phyloP scores from a whole-genome alignment of 75 land plant genomes.

The Gnetum montanum region DNA sequence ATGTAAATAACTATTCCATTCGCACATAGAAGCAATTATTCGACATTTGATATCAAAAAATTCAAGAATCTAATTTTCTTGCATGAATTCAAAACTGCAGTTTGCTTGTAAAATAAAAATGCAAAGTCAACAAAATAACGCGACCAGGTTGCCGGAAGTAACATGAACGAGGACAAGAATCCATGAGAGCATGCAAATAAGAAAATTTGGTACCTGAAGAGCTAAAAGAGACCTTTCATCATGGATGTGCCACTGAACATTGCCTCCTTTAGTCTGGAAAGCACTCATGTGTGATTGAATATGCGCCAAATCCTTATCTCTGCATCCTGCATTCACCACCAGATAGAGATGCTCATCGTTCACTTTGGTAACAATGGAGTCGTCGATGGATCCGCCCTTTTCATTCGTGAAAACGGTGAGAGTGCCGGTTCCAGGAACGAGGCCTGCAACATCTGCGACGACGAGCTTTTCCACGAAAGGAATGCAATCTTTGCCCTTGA shows the following conservation, averaged over 20 bases:
- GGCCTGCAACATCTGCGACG: conserved; percentile 77
- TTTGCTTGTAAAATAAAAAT: too few species aligned
- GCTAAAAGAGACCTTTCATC: conserved; percentile 94
- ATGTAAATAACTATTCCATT: too few species aligned
- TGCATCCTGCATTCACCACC: conserved; percentile 97
- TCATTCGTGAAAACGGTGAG: conserved; percentile 94
- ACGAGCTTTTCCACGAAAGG: conserved; percentile 88
- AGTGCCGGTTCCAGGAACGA: conserved; percentile 66
- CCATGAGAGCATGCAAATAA: too few species aligned
- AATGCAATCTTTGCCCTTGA: conserved; percentile 61
- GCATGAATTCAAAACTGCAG: too few species aligned
- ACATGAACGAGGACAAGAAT: too few species aligned
- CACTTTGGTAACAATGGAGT: conserved; percentile 95
- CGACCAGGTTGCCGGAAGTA: too few species aligned
- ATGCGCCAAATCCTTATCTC: conserved; percentile 94
- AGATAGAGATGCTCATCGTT: conserved; percentile 80
- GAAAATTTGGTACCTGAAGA: conserved; percentile 83
- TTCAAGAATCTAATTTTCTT: too few species aligned
- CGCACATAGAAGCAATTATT: too few species aligned
- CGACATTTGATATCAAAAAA: too few species aligned
- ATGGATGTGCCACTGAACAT: conserved; percentile 87
- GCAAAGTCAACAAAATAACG: too few species aligned
- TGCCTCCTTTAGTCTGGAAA: conserved; percentile 78
- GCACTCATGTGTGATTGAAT: conserved; percentile 78
- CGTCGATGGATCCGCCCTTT: conserved; percentile 92